A percentile compares a stretch with the other conserved stretches of the same genome.
Evolutionary conservation across 345 rosid species (phyloP).

Genomic region (Salix arbutifolia): DNA sequence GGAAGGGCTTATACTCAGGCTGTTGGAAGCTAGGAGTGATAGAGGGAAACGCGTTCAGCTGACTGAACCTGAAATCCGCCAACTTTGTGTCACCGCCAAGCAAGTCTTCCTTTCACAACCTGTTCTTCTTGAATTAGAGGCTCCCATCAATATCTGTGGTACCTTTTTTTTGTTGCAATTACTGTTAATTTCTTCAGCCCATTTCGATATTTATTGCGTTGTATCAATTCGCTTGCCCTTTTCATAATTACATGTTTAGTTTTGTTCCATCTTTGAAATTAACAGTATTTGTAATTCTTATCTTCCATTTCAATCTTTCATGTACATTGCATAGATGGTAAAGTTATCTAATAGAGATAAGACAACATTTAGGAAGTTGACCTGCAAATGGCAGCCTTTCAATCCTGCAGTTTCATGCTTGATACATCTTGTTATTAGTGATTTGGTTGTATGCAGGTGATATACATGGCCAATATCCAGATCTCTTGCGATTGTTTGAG

Average conservation of each 20-base stretch:
- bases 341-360: not conserved
- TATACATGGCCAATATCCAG: constrained; percentile 25
- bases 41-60: constrained; percentile 21
- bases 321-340: not conserved
- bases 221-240: not conserved
- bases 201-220: not conserved
- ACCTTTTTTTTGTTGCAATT: not conserved
- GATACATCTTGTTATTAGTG: not conserved
- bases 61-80: constrained; percentile 20
- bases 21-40: constrained; percentile 15
- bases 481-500: constrained; percentile 19
- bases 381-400: not conserved
- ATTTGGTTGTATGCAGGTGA: constrained; percentile 15
- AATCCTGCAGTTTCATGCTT: not conserved
- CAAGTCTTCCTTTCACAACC: constrained; percentile 22
- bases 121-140: constrained; percentile 17
- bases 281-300: not conserved
- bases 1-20: constrained; percentile 10
- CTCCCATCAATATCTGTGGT: constrained; percentile 27
- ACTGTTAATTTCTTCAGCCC: not conserved
- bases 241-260: not conserved
- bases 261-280: not conserved
- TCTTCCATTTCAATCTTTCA: not conserved
- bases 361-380: not conserved
- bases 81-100: constrained; percentile 20